Conservation (phyloP, 139 green algal species). For the Trebouxia sp. region DNA sequence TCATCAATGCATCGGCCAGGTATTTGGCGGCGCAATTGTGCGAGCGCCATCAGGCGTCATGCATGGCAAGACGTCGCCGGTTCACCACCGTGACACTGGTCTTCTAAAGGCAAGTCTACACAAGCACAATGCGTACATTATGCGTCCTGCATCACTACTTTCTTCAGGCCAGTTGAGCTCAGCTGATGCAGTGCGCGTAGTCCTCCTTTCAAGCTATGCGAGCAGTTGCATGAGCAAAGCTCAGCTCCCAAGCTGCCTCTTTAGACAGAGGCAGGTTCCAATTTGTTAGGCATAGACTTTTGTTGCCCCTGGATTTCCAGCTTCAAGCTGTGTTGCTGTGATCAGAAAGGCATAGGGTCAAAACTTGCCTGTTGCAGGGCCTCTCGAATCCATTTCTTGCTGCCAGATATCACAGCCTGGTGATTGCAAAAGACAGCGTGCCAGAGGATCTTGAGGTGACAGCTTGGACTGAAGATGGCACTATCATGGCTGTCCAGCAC, state of each 20-base stretch:
- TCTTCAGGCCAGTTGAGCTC: background rate
- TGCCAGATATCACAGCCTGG: constrained; percentile 90
- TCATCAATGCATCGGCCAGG: constrained; percentile 98
- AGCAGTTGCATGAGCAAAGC: too few species aligned
- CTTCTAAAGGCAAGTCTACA: constrained; percentile 56
- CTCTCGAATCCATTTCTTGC: constrained; percentile 84
- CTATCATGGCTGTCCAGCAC: constrained; percentile 96
- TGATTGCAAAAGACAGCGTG: constrained; percentile 89
- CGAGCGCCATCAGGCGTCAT: constrained; percentile 92
- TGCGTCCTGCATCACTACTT: background rate
- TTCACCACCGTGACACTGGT: constrained; percentile 82
- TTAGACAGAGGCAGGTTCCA: too few species aligned
- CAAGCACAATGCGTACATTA: background rate
- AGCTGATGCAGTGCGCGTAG: background rate
- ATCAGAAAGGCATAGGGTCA: background rate
- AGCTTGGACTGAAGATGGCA: constrained; percentile 96
- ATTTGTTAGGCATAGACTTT: too few species aligned
- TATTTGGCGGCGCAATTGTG: constrained; percentile 76
- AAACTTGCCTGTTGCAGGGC: constrained; percentile 31
- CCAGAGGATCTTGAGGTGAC: constrained; percentile 93
- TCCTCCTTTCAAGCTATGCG: too few species aligned
- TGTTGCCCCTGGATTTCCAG: too few species aligned
- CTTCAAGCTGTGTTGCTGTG: background rate
- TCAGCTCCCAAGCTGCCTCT: too few species aligned
- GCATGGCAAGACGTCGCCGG: constrained; percentile 94